Evolutionary conservation across 129 eudicot species (phyloP), one percentile per base, ranked within the genome.

Genomic region (Flaveria linearis): DNA sequence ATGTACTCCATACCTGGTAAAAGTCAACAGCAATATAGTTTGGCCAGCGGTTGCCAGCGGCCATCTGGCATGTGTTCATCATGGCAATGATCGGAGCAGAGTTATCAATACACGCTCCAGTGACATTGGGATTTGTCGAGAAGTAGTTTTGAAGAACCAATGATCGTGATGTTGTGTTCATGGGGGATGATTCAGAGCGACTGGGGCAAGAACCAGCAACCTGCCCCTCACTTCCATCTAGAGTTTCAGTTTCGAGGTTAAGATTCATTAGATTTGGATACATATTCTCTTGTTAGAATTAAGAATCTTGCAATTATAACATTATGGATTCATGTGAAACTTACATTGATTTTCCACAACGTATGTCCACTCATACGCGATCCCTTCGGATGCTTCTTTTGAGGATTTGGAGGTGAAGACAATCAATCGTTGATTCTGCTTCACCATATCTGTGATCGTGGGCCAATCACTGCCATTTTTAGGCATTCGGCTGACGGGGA

Each of bases 341-440:
- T 88, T 66, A 91, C 98, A 94, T 78, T 91, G 96, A 80, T 87
- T 94, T 91, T 94, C 98, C 4, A 89, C 98, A 20, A 94, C 74
- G 42, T 88, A 94, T 81, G 53, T 87, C 98, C 98, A 94, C 69
- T 88, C 85, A 66, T 91, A 94, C 13, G 98, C 98, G 30, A 94
- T 84, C 57, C 89, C 89, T 70, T 91, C 97, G 7, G 94, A 81
- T 2, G 92, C 86, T 58, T 91, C 97, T 86, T 95, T 91, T 14
- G 89, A 76, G 13, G 82, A 51, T 57, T 58, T 73, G 23, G 98
- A 91, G 25, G 97, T 86, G 72, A 95, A 95, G 30, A 95, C 97
- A 18, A 95, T 69, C 60, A 95, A 65, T 4, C 99, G 92, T 79
- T 91, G 97, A 83, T 91, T 91, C 56, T 79, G 72, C 64, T 66